A percentile compares a stretch with the other conserved stretches of the same genome.
Evolutionary conservation across 2,329 filamentous ascomycete species (phyloP).

Genomic region (Shiraia bambusicola): DNA sequence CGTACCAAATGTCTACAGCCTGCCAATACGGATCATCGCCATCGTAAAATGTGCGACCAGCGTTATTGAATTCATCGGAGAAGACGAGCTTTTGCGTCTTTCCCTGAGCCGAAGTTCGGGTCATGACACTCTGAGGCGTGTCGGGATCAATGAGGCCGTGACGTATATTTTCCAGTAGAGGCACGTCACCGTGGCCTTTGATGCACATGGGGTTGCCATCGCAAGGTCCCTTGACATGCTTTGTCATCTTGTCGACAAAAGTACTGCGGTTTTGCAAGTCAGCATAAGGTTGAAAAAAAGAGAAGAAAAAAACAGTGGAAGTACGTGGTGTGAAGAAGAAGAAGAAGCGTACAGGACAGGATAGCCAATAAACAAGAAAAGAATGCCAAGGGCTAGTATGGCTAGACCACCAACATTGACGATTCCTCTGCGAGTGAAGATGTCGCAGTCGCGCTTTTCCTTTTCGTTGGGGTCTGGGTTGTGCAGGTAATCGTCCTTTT

Average conservation of each 20-base stretch:
- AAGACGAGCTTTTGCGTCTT: conserved; percentile 66
- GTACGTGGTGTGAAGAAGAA: background rate
- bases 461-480: conserved; percentile 68
- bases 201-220: conserved; percentile 53
- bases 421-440: conserved; percentile 65
- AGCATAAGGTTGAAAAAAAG: too few species aligned
- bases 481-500: conserved; percentile 72
- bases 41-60: conserved; percentile 69
- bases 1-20: conserved; percentile 71
- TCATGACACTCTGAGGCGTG: conserved; percentile 60
- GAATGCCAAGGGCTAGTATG: conserved; percentile 61
- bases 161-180: conserved; percentile 62
- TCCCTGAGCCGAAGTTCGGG: conserved; percentile 60
- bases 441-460: conserved; percentile 61
- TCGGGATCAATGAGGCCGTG: conserved; percentile 65
- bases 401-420: conserved; percentile 65
- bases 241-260: conserved; percentile 54
- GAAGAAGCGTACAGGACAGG: conserved; percentile 63
- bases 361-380: conserved; percentile 69
- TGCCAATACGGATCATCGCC: conserved; percentile 70
- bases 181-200: conserved; percentile 48
- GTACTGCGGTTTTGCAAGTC: conserved; percentile 50
- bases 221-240: conserved; percentile 42
- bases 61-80: conserved; percentile 70
- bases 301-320: too few species aligned